Evolutionary conservation across 73 alveolate species (phyloP).

Genomic region (Tetrahymena borealis): DNA sequence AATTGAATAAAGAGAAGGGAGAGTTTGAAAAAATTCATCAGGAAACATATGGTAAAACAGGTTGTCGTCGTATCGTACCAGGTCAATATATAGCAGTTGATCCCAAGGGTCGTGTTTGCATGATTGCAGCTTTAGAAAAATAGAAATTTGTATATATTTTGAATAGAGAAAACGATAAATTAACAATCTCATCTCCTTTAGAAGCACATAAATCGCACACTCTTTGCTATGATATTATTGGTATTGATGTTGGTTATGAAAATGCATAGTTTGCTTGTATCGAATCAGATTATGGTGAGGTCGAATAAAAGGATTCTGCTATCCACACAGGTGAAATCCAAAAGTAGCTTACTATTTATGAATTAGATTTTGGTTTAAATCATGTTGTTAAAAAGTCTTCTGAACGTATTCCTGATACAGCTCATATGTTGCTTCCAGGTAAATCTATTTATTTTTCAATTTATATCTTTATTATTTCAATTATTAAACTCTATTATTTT

Average conservation of each 20-base stretch:
- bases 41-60: conserved; percentile 99
- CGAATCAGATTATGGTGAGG: conserved; percentile 97
- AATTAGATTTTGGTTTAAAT: conserved; percentile 98
- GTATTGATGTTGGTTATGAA: conserved; percentile 98
- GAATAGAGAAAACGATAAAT: conserved; percentile 88
- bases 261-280: conserved; percentile 97
- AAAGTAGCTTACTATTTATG: conserved; percentile 90
- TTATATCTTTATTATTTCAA: neutral
- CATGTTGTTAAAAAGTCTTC: conserved; percentile 89
- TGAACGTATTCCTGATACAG: conserved; percentile 88
- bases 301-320: conserved; percentile 75
- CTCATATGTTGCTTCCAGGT: conserved; percentile 85
- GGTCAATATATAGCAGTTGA: conserved; percentile 99
- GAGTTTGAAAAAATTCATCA: conserved; percentile 86
- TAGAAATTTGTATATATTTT: conserved; percentile 97
- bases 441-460: neutral
- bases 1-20: conserved; percentile 59
- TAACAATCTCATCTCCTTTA: conserved; percentile 93
- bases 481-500: neutral
- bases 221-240: conserved; percentile 92
- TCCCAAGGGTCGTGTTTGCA: conserved; percentile 98
- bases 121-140: conserved; percentile 99
- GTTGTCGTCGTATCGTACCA: conserved; percentile 97
- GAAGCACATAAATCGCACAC: conserved; percentile 98
- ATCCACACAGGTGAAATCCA: conserved; percentile 66